phyloP scores from a whole-genome alignment of 2,329 filamentous ascomycete species.

The Trichoderma sp. region DNA sequence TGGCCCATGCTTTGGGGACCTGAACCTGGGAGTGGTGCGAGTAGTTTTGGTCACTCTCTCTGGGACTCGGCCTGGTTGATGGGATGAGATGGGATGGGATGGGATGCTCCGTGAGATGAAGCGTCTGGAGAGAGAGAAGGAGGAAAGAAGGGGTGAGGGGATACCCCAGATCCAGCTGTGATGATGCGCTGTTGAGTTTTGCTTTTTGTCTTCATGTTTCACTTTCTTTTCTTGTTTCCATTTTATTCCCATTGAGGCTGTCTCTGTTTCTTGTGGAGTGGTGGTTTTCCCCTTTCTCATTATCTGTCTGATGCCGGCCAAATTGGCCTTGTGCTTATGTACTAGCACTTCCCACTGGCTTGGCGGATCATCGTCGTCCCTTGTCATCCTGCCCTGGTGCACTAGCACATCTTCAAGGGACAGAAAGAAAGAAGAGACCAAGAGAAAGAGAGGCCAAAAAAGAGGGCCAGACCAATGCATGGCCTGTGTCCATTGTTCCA shows the following conservation, averaged over 20 bases:
- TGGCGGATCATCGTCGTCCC: neutral
- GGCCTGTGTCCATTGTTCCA: neutral
- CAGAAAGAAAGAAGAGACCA: neutral
- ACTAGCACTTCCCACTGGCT: neutral
- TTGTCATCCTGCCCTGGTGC: neutral
- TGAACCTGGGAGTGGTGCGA: neutral
- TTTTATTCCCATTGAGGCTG: neutral
- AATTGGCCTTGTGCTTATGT: neutral
- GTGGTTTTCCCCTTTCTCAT: neutral
- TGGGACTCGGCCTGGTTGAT: neutral
- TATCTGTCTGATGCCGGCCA: neutral
- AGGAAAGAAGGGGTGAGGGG: neutral
- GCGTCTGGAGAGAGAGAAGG: neutral
- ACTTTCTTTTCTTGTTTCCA: neutral
- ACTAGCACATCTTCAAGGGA: neutral
- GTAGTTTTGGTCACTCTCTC: neutral
- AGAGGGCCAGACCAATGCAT: neutral
- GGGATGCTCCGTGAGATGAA: neutral
- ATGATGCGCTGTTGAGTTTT: neutral
- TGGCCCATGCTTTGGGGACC: constrained; percentile 6
- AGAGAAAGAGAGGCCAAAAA: neutral
- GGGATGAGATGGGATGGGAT: neutral
- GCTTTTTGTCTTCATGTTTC: neutral
- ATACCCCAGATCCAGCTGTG: neutral
- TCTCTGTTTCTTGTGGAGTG: neutral